Evolutionary conservation across 352 stramenopile genomes (phyloP), one percentile per base, ranked within the genome.

Genomic region (Globisporangium paroecandrum): DNA sequence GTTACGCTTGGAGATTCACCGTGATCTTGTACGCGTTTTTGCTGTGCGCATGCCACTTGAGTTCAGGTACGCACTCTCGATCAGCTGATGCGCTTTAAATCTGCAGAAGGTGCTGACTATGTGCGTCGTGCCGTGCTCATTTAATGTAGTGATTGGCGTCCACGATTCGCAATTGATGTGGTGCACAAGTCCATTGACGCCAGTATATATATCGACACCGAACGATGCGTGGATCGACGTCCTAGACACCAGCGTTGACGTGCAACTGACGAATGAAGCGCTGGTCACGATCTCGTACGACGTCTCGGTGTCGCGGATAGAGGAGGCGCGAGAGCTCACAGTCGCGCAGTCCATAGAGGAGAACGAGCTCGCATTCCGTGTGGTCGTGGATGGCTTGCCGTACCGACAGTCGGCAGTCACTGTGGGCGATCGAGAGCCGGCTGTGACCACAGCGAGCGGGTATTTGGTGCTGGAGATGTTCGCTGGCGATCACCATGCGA

Each of bases 261-360:
- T 89, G 43, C 77, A 89, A 55, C 76, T 93, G 18, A 68, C 66
- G 20, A 91, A 90, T 57, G 71, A 87, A 55, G 83, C 79, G 1
- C 67, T 89, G 5, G 74, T 91, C 46, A 62, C 89, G 36, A 78
- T 93, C 27, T 89, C 82, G 24, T 91, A 91, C 69, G 85, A 93
- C 61, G 79, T 89, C 4, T 77, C 81, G 0, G 83, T 91, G 15
- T 82, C 81, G 13, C 83, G 81, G 54, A 51, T 88, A 58, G 55
- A 74, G 20, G 65, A 64, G 8, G 9, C 43, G 10, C 57, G 78
- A 3, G 70, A 61, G 4, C 59, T 38, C 32, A 27, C 57, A 0
- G 22, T 55, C 15, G 15, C 41, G 41, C 41, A 49, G 2, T 20
- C 46, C n/a, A 29, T 32, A 1, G 66, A 82, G 59, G 66, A 80